Percentiles rank a stretch among this genome's conserved stretches.
phyloP scores from a whole-genome alignment of 495 filamentous ascomycete species.

The Penicillium riverlandense region DNA sequence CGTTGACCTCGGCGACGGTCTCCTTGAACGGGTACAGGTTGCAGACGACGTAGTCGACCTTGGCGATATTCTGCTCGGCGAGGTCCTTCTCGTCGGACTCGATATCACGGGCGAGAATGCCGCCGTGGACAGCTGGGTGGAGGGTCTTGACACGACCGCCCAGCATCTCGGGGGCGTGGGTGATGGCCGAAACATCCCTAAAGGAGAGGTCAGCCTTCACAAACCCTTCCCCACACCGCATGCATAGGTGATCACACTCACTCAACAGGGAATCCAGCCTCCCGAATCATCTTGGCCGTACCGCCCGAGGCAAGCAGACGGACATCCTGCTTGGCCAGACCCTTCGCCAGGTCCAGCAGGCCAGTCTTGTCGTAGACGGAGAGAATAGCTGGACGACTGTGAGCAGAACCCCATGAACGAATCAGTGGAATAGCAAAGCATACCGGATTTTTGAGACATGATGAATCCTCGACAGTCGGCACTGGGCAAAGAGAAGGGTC shows the following conservation, averaged over 20 bases:
- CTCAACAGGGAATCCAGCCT: constrained; percentile 91
- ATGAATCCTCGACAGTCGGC: constrained; percentile 19
- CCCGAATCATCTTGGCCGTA: constrained; percentile 88
- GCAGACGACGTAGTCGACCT: constrained; percentile 97
- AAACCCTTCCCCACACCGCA: neutral
- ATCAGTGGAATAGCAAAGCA: constrained; percentile 15
- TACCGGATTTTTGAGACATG: constrained; percentile 43
- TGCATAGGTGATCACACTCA: constrained; percentile 34
- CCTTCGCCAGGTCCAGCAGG: constrained; percentile 90
- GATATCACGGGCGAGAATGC: constrained; percentile 87
- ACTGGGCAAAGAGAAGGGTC: neutral
- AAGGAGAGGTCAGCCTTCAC: constrained; percentile 7
- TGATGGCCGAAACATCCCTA: constrained; percentile 94
- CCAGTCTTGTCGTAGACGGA: constrained; percentile 99
- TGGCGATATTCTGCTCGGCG: constrained; percentile 91
- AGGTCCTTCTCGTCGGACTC: constrained; percentile 94
- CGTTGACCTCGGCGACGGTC: constrained; percentile 91
- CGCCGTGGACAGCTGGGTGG: constrained; percentile 88
- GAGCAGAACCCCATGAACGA: neutral
- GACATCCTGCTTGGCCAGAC: constrained; percentile 82
- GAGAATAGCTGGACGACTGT: constrained; percentile 62
- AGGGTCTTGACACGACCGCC: constrained; percentile 94
- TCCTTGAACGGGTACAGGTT: constrained; percentile 99
- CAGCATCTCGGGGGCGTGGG: constrained; percentile 97
- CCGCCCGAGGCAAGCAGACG: constrained; percentile 90